Percentiles rank a stretch among this genome's conserved stretches.
Evolutionary conservation across 345 rosid genomes (phyloP).

Genomic region (Kernera saxatilis): DNA sequence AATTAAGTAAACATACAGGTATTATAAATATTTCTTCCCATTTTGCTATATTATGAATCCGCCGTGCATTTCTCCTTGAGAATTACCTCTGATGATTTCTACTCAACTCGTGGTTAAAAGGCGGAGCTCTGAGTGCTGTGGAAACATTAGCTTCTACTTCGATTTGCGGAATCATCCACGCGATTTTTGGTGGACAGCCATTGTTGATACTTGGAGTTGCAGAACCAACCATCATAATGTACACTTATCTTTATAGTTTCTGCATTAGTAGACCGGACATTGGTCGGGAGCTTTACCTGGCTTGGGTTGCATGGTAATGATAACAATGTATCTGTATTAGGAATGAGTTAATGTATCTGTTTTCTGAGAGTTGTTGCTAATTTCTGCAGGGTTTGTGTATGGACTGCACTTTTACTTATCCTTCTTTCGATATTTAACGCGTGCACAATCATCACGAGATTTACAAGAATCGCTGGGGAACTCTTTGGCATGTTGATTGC

Average conservation of each 20-base stretch:
- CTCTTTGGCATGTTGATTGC: constrained; percentile 77
- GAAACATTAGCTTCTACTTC: constrained; percentile 83
- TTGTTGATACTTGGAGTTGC: constrained; percentile 83
- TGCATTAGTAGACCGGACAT: constrained; percentile 47
- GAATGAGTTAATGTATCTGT: neutral
- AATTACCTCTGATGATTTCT: neutral
- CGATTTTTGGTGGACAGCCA: constrained; percentile 84
- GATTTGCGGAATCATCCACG: constrained; percentile 69
- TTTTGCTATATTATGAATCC: neutral
- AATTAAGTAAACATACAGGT: constrained; percentile 80
- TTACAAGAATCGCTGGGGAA: constrained; percentile 75
- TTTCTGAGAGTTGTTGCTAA: neutral
- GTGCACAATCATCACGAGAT: constrained; percentile 49
- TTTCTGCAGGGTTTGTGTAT: constrained; percentile 61
- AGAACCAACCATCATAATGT: constrained; percentile 86
- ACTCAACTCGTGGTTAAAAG: constrained; percentile 25
- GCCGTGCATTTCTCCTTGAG: neutral
- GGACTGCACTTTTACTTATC: constrained; percentile 59
- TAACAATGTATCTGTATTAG: neutral
- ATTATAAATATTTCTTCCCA: neutral
- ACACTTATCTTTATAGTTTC: constrained; percentile 72
- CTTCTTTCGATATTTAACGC: constrained; percentile 70
- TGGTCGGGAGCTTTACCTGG: constrained; percentile 54
- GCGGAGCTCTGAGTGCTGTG: constrained; percentile 66
- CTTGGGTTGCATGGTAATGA: constrained; percentile 79